These are phyloP conservation scores for Alternaria atra DNA, from an alignment of 2,329 filamentous ascomycete genomes.

Conservation along the genomic window DNA sequence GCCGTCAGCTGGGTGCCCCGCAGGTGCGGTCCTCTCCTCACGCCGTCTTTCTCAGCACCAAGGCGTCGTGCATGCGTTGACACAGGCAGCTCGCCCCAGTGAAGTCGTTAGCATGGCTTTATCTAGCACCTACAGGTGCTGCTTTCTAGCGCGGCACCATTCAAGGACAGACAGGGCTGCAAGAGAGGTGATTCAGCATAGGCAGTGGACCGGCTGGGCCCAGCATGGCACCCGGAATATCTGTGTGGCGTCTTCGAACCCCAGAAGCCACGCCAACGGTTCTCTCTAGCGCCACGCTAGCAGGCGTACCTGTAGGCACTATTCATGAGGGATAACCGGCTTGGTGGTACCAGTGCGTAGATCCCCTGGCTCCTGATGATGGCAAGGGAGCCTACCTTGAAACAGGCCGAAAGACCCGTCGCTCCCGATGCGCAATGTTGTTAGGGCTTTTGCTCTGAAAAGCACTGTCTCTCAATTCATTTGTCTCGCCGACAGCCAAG, in stretches of 20 bases:
- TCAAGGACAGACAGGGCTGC: conserved; percentile 17
- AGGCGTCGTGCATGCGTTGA: no score
- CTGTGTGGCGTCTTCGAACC: conserved; percentile 30
- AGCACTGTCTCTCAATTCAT: conserved; percentile 51
- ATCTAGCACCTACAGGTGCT: no score
- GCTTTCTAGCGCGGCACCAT: no score
- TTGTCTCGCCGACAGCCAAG: conserved; percentile 51
- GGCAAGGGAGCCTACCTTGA: conserved; percentile 45
- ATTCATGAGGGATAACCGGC: conserved; percentile 28
- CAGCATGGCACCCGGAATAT: conserved; percentile 42
- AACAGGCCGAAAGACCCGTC: conserved; percentile 51
- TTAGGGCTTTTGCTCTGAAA: conserved; percentile 45
- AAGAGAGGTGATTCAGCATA: conserved; percentile 27
- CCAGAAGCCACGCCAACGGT: conserved; percentile 22
- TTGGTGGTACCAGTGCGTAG: conserved; percentile 39
- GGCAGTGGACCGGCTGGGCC: conserved; percentile 41
- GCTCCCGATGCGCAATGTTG: conserved; percentile 52
- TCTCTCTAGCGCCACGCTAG: conserved; percentile 11
- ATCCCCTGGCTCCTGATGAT: conserved; percentile 40
- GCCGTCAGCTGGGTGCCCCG: no score
- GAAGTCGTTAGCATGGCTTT: no score
- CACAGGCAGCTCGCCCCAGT: no score
- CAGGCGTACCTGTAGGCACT: conserved; percentile 2
- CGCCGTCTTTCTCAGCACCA: no score
- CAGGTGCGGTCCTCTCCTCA: no score